Evolutionary conservation across 2,329 filamentous ascomycete genomes (phyloP).

Genomic region (Diplodia mutila): DNA sequence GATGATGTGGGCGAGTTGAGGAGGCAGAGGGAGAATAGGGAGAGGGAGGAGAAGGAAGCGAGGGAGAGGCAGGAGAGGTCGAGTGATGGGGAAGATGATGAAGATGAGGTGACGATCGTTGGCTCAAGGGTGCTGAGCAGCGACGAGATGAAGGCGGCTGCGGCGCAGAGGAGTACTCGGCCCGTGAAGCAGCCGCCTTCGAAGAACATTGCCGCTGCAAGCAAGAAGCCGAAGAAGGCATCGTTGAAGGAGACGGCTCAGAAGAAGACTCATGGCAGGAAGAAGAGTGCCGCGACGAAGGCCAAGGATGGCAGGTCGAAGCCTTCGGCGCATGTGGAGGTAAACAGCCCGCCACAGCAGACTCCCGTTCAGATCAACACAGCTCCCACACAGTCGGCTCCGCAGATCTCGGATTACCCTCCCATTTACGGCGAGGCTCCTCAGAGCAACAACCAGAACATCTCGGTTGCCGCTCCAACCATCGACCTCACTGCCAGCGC

Average conservation of each 20-base stretch:
- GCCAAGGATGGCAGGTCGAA: background rate
- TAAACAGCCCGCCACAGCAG: background rate
- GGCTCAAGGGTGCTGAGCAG: background rate
- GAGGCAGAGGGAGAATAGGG: background rate
- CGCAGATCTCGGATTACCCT: background rate
- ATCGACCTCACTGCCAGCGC: background rate
- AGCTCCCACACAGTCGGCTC: background rate
- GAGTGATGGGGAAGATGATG: background rate
- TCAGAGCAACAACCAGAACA: background rate
- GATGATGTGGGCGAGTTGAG: constrained; percentile 2
- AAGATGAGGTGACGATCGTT: background rate
- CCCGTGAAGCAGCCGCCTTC: background rate
- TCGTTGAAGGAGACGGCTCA: background rate
- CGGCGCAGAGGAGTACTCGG: background rate
- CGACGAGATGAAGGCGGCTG: background rate
- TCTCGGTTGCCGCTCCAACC: too few species aligned
- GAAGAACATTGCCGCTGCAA: background rate
- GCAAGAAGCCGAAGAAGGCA: background rate
- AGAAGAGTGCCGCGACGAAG: background rate
- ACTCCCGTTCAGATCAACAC: background rate
- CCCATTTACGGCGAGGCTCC: background rate
- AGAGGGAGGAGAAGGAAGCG: background rate
- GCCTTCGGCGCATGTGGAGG: background rate
- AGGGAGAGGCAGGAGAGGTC: background rate
- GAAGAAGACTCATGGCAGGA: background rate